Evolutionary conservation across 2,329 filamentous ascomycete genomes (phyloP).

Genomic region (Verticillium longisporum): DNA sequence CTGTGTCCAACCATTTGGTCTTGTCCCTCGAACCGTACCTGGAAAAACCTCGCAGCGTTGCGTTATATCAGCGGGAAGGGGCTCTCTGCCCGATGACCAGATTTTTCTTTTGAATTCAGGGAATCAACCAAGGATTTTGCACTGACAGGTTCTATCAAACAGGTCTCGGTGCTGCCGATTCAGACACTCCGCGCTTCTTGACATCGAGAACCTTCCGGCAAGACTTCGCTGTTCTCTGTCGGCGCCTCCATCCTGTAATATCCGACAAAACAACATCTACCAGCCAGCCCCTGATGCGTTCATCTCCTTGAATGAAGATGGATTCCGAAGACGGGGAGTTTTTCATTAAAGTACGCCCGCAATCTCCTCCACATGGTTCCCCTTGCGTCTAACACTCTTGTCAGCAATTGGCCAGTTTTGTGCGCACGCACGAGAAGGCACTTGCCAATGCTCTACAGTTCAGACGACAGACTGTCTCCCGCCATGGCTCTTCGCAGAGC

Average conservation of each 20-base stretch:
- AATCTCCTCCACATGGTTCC: background rate
- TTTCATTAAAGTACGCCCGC: conserved; percentile 69
- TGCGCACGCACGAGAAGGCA: conserved; percentile 94
- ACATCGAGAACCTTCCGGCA: background rate
- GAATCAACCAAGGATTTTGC: no score
- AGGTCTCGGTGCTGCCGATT: background rate
- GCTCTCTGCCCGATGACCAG: background rate
- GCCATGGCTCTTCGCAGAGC: conserved; percentile 63
- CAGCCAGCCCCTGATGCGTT: conserved; percentile 35
- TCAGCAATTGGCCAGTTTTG: conserved; percentile 91
- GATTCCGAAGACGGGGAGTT: conserved; percentile 84
- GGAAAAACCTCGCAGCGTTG: background rate
- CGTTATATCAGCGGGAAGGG: background rate
- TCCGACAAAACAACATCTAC: background rate
- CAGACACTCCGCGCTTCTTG: background rate
- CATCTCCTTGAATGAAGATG: conserved; percentile 55
- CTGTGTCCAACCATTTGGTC: background rate
- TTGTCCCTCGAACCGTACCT: background rate
- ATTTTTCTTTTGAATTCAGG: background rate
- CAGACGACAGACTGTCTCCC: conserved; percentile 62
- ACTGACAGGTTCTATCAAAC: background rate
- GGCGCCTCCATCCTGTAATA: background rate
- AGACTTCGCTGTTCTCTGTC: background rate
- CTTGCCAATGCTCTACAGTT: conserved; percentile 92
- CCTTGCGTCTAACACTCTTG: conserved; percentile 19